Base-by-base conservation (phyloP, 2,329 filamentous ascomycete genomes). In the Aplosporella prunicola region DNA sequence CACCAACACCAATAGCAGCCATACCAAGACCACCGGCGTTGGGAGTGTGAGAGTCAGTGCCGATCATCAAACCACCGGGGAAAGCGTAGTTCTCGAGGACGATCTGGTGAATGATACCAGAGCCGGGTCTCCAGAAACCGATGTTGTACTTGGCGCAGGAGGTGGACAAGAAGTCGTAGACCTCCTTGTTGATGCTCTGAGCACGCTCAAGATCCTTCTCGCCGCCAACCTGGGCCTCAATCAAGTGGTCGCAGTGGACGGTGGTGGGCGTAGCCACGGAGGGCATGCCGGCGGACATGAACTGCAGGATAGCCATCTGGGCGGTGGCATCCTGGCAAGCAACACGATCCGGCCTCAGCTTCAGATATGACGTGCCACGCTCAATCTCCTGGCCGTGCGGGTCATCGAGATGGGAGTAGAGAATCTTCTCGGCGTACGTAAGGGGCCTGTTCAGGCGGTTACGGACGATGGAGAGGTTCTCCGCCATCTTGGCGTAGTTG, bases 71-170 rank as follows among this genome's bases (percentile, higher is more conserved):
- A 76, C 82, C 89, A 76, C 91, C 91, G 48, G 91, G 91, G 81
- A 96, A 96, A 63, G 88, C 88, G 65, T 96, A 96, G 76, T 96
- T 96, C 72, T 98, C 91, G 42, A 96, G 78, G 47, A 96, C 68
- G 59, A 96, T 96, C 74, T 96, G 91, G 72, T 98, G 91, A 55
- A 98, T 98, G 63, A 96, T 98, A 75, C 91, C 91, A 61, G 89
- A 95, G 53, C 91, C 91, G 48, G 91, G 91, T 66, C 78, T 86
- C 91, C 91, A 98, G 81, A 96, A 96, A 72, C 91, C 91, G 64
- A 96, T 96, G 76, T 96, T 89, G 76, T 96, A 98, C 74, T 96
- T 98, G 59, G 88, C 88, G 64, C 89, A 96, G 49, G 89, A 83
- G 46, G 80, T 80, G 45, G 87, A 77, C 60, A 98, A 71, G 76